Conservation (phyloP, 345 rosid species). For the Bruguiera parviflora region DNA sequence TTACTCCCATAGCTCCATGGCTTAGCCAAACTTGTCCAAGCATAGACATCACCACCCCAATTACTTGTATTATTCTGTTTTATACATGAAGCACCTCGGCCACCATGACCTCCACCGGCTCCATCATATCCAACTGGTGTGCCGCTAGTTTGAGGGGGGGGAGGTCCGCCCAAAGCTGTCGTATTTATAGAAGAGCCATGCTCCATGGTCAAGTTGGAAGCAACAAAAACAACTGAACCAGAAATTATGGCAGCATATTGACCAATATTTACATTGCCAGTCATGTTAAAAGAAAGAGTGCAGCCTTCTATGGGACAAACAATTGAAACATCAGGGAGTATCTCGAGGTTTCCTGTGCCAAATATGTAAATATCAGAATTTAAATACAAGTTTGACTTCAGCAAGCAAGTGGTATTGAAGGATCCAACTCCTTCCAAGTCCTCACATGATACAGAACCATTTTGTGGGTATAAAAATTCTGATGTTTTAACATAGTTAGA, state of each 20-base stretch:
- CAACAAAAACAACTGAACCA: constrained; percentile 64
- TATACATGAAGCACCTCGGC: constrained; percentile 90
- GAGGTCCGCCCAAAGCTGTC: constrained; percentile 72
- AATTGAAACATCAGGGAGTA: constrained; percentile 65
- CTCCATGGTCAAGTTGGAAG: constrained; percentile 60
- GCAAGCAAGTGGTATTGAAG: constrained; percentile 73
- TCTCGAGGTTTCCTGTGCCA: constrained; percentile 72
- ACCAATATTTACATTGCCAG: constrained; percentile 74
- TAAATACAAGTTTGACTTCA: constrained; percentile 61
- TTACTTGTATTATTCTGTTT: constrained; percentile 49
- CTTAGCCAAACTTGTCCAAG: constrained; percentile 75
- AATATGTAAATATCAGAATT: constrained; percentile 55
- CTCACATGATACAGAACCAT: constrained; percentile 51
- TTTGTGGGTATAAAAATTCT: constrained; percentile 13
- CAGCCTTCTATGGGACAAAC: constrained; percentile 72
- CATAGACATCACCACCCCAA: constrained; percentile 98
- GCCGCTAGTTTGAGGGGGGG: constrained; percentile 97
- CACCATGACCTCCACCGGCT: constrained; percentile 99
- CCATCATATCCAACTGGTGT: constrained; percentile 79
- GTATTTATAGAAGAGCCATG: constrained; percentile 62
- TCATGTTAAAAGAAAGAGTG: constrained; percentile 55
- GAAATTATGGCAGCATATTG: constrained; percentile 56
- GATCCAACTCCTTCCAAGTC: constrained; percentile 88
- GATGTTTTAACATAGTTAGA: constrained; percentile 19
- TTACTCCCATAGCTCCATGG: constrained; percentile 97